Base-by-base conservation (phyloP, 768 basidiomycete genomes). In the Crassisporium funariophilum region DNA sequence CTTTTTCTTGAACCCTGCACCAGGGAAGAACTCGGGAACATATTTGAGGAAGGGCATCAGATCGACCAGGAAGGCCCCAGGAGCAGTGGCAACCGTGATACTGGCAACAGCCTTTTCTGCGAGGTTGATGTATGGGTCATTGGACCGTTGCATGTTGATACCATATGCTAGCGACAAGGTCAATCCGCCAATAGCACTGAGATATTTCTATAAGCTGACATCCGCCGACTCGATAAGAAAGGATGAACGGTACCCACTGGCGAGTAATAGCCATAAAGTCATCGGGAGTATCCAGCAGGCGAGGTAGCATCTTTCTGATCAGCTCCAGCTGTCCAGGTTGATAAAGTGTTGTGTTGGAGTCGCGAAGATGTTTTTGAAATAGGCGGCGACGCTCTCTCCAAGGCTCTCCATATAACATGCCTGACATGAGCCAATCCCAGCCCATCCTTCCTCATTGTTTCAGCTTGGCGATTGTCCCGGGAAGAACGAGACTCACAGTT, bases 11-110 rank as follows among this genome's bases (percentile, higher is more conserved):
- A 84, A 86, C 0, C 72, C 72, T 0, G 80, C 76, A 12, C 83
- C 84, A 3, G 84, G 84, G 25, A 79, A 57, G 78, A 79, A 86
- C 35, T 58, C 54, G 0, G 85, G 84, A 1, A 85, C 56, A 50
- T 77, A 61, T 53, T 68, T 68, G 15, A 75, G 61, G 5, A 59
- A 29, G 1, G 73, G 72, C 1, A 76, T 36, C 7, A 60, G 38
- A 40, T 81, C 78, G 5, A 83, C 76, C 4, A 78, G 59, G 48
- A 70, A 79, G 25, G 65, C 51, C 11, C 75, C 77, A 2, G 72
- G 72, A n/a, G 68, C 54, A 0, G 66, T 59, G 1, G 74, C 73
- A 22, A 59, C 51, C 7, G 57, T 58, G 35, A 75, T 55, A 4
- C 61, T 59, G 5, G 65, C 51, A 8, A 71, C 54, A 2, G 75